phyloP scores from a whole-genome alignment of 768 basidiomycete genomes.

The Naganishia vaughanmartiniae region DNA sequence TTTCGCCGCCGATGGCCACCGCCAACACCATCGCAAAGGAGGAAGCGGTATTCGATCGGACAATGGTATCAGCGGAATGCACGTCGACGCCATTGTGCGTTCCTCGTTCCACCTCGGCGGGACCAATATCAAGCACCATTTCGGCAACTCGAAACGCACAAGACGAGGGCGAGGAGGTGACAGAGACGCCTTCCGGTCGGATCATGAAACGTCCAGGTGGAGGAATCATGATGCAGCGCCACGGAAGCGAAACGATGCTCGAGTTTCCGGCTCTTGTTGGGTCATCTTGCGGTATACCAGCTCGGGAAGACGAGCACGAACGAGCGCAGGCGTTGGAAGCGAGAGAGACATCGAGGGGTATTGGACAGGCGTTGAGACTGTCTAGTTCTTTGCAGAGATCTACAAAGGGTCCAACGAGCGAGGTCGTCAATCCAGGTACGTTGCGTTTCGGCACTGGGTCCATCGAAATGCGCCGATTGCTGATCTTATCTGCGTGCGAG shows the following conservation, averaged over 20 bases:
- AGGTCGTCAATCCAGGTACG: slow-evolving; percentile 4
- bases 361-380: slow-evolving; percentile 18
- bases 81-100: background rate
- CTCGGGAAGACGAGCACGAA: background rate
- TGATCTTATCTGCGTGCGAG: background rate
- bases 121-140: background rate
- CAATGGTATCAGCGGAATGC: background rate
- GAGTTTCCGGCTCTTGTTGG: slow-evolving; percentile 4
- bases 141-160: background rate
- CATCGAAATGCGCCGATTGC: background rate
- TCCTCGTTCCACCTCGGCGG: slow-evolving; percentile 18
- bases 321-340: background rate
- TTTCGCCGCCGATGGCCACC: slow-evolving; percentile 13
- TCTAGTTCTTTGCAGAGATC: slow-evolving; percentile 8
- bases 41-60: background rate
- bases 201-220: slow-evolving; percentile 34
- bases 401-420: background rate
- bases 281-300: background rate
- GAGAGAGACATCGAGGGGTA: background rate
- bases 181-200: slow-evolving; percentile 16
- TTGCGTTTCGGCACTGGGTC: background rate
- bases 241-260: slow-evolving; percentile 22
- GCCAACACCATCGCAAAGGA: background rate
- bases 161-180: background rate
- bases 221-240: slow-evolving; percentile 16